Base-by-base conservation (phyloP, 495 filamentous ascomycete genomes). In the Acidomyces sp. region DNA sequence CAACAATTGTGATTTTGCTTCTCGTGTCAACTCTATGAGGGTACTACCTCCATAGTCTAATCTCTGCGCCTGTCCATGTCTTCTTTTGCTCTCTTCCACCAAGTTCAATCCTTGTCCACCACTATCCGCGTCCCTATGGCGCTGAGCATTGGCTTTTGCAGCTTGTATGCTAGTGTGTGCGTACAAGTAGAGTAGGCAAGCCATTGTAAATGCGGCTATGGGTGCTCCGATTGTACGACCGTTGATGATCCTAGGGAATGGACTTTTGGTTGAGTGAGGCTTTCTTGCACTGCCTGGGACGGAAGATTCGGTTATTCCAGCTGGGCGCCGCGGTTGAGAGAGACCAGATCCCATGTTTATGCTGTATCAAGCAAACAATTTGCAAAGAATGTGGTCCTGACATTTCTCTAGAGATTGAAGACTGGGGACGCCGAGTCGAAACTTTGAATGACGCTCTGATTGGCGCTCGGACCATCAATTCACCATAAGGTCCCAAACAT, bases 201-300 rank as follows among this genome's bases (percentile, higher is more conserved):
- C 65, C 65, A 68, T 66, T 3, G 61, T 66, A n/a, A 64, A 43
- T 2, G 65, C 64, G 9, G 63, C 65, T 2, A 62, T 39, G 6
- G 64, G 64, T 29, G 58, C 57, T 21, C 54, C 48, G 28, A 60
- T 34, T 1, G 55, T 62, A 28, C 34, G 12, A 32, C 41, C 27
- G 46, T 44, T 37, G 29, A 48, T 37, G 18, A 21, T 26, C 26
- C 38, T 46, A 42, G 27, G 32, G 39, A 33, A 35, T 6, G 45
- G 45, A 4, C 26, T 13, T 18, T 22, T 43, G 29, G 6, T 10
- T 17, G 23, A 17, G 13, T 32, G 3, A 17, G 34, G 12, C 18
- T 32, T 15, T 13, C 38, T 17, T 43, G 40, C 20, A 23, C 21
- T 6, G 13, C 26, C 27, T 5, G 55, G 51, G 32, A 46, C 49